These are phyloP conservation scores for Andalucia godoyi DNA, from an alignment of 78 protist species.

Conservation along the genomic window DNA sequence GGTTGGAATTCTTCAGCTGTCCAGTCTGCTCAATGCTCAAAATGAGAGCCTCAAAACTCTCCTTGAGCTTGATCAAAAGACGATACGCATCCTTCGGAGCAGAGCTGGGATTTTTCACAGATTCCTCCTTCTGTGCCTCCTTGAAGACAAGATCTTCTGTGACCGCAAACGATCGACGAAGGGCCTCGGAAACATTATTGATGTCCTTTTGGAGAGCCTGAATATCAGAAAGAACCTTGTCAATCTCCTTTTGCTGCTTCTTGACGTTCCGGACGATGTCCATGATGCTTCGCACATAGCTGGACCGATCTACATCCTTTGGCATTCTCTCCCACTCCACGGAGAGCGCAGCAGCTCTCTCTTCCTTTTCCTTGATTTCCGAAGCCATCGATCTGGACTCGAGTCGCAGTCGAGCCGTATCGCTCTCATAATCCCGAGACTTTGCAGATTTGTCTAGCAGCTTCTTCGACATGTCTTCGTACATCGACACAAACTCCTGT, in stretches of 20 bases:
- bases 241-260: conserved; percentile 54
- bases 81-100: conserved; percentile 21
- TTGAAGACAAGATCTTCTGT: conserved; percentile 49
- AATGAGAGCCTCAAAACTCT: conserved; percentile 18
- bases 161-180: conserved; percentile 31
- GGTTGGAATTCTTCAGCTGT: conserved; percentile 19
- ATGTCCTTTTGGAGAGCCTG: conserved; percentile 48
- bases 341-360: conserved; percentile 23
- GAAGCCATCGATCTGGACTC: no score
- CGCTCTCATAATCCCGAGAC: no score
- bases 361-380: conserved; percentile 43
- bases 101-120: neutral
- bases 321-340: conserved; percentile 36
- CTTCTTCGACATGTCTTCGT: no score
- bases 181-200: conserved; percentile 30
- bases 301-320: conserved; percentile 40
- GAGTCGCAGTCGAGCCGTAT: no score
- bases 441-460: no score
- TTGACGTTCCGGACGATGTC: conserved; percentile 58
- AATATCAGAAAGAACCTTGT: conserved; percentile 43
- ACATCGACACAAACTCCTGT: no score
- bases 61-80: neutral
- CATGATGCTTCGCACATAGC: conserved; percentile 49
- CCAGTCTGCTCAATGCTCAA: conserved; percentile 38
- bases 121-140: conserved; percentile 33